Base-by-base conservation (phyloP, 805 yeast genomes). In the Ogataea ganodermae region DNA sequence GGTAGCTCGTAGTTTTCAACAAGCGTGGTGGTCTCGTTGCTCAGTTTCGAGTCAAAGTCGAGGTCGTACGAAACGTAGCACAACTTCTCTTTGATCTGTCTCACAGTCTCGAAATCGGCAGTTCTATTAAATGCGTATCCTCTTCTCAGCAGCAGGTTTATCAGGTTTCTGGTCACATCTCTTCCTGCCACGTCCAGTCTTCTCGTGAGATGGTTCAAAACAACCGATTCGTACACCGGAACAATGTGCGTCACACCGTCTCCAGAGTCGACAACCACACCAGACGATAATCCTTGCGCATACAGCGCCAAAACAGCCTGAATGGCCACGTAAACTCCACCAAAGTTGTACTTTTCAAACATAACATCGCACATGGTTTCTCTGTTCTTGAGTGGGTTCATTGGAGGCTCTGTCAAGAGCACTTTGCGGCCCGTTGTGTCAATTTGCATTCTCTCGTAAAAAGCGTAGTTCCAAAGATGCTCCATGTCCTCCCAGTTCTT, bases 401-500 rank as follows among this genome's bases (percentile, higher is more conserved):
- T 86, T 52, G 99, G 99, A 16, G 99, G 98, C 73, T 94, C 99
- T 1, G 99, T 94, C 52, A 94, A 74, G 57, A 94, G 75, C 37
- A 94, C 81, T 68, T 92, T 92, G 58, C 81, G 79, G 41, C 91
- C 95, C 28, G 66, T 65, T 6, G 88, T 76, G 64, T 87, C 85
- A 46, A 87, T 74, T 64, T 89, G 79, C 89, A 94, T 84, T 62
- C 87, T 81, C 59, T 92, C 96, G 71, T 86, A 87, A 68, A 94
- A 92, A 17, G 98, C 92, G 68, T 92, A 94, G 70, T 94, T 96
- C 99, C 99, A 94, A 51, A 94, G 75, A 60, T 91, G 91, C 61
- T 89, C 96, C 98, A 94, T 94, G 67, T 94, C 99, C 60, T 91
- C 96, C 99, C 99, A 94, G 68, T 91, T 89, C 64, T 84, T 86